Conservation (phyloP, 306 rosid genomes). For the Prunus kanzakura region DNA sequence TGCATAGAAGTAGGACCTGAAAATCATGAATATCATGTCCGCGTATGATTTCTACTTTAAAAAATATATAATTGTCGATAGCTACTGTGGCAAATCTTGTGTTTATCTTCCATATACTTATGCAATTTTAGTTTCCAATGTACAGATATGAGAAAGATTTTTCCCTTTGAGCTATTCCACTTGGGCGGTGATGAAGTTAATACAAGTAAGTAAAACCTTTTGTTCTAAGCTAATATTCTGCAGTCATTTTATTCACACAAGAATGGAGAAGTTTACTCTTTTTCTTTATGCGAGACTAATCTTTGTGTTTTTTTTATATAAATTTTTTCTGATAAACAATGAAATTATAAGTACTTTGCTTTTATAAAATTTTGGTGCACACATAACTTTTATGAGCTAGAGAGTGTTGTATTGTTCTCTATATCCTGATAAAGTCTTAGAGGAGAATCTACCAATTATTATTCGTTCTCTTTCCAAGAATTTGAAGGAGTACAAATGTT, state of each 20-base stretch:
- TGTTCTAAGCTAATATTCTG: slow-evolving; percentile 20
- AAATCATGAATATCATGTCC: not conserved
- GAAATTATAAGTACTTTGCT: not conserved
- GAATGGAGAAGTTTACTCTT: not conserved
- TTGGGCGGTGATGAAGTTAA: slow-evolving; percentile 99
- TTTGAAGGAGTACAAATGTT: not conserved
- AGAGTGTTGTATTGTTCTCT: not conserved
- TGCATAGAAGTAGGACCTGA: not conserved
- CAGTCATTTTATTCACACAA: slow-evolving; percentile 13
- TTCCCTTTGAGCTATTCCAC: slow-evolving; percentile 96
- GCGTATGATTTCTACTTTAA: not conserved
- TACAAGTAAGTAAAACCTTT: slow-evolving; percentile 63
- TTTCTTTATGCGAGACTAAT: not conserved
- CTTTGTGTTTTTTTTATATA: no score
- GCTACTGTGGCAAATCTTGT: not conserved
- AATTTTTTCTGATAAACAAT: not conserved
- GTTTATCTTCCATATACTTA: slow-evolving; percentile 1
- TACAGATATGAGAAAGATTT: slow-evolving; percentile 87
- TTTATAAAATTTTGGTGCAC: not conserved
- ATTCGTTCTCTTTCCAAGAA: not conserved
- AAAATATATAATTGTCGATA: not conserved
- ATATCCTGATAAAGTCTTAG: not conserved
- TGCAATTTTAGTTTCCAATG: slow-evolving; percentile 9
- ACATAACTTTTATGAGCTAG: not conserved
- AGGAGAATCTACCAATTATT: not conserved